These are phyloP conservation scores for Penicillium sumatraense DNA, from an alignment of 2,329 filamentous ascomycete species.

Conservation along the genomic window DNA sequence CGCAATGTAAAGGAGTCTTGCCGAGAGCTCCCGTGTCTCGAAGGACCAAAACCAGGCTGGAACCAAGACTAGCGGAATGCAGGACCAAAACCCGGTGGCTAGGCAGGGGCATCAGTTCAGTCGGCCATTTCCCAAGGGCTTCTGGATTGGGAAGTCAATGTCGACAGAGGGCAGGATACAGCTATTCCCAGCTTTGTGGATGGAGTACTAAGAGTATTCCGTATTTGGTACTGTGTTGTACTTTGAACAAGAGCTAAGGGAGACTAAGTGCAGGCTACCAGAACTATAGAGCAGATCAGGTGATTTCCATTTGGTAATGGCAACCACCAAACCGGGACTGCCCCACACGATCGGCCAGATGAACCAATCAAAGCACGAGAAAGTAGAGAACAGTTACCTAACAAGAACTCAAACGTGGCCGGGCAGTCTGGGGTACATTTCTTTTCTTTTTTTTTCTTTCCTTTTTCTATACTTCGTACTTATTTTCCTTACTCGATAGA, in stretches of 20 bases:
- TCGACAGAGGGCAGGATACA: too few relatives aligned
- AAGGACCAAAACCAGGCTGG: neutral
- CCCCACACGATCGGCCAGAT: slow-evolving; percentile 28
- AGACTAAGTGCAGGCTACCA: too few relatives aligned
- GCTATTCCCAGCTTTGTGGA: too few relatives aligned
- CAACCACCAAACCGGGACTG: neutral
- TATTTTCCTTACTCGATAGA: neutral
- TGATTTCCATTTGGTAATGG: slow-evolving; percentile 30
- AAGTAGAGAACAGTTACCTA: slow-evolving; percentile 22
- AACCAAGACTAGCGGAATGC: slow-evolving; percentile 6
- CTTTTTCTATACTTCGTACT: neutral
- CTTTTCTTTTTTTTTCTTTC: neutral
- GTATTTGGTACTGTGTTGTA: too few relatives aligned
- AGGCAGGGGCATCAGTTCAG: slow-evolving; percentile 4
- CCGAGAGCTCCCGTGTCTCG: neutral
- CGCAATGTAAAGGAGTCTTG: neutral
- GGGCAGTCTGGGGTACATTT: slow-evolving; percentile 23
- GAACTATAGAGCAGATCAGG: slow-evolving; percentile 19
- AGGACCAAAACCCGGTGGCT: slow-evolving; percentile 6
- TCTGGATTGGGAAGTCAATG: too few relatives aligned
- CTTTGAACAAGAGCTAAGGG: too few relatives aligned
- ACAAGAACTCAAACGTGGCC: slow-evolving; percentile 19
- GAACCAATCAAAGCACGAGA: slow-evolving; percentile 13
- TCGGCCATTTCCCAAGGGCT: too few relatives aligned
- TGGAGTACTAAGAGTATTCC: too few relatives aligned